Evolutionary conservation across 169 alveolate species (phyloP).

Genomic region (Cryptosporidium sp.): DNA sequence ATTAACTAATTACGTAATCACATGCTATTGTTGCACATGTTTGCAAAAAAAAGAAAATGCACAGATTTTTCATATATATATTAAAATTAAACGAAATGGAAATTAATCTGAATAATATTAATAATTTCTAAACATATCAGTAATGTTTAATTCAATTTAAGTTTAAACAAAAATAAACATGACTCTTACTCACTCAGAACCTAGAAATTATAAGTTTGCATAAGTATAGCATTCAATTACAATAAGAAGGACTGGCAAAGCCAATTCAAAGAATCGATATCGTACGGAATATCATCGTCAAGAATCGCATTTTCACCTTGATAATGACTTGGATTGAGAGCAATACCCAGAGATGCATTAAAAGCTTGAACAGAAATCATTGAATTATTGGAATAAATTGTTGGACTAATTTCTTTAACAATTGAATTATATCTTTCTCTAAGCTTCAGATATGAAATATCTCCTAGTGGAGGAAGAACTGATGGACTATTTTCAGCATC

Average conservation of each 20-base stretch:
- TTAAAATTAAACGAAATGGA: too few species aligned
- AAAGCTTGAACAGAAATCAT: slow-evolving; percentile 37
- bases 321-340: slow-evolving; percentile 52
- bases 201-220: background rate
- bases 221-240: background rate
- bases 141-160: too few species aligned
- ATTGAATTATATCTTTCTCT: slow-evolving; percentile 60
- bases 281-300: slow-evolving; percentile 42
- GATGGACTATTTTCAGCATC: slow-evolving; percentile 39
- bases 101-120: too few species aligned
- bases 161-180: background rate
- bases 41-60: background rate
- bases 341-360: slow-evolving; percentile 51
- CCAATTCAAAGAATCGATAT: slow-evolving; percentile 68
- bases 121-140: too few species aligned
- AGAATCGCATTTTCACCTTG: slow-evolving; percentile 29
- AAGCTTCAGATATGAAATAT: slow-evolving; percentile 31
- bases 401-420: slow-evolving; percentile 57
- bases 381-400: slow-evolving; percentile 27
- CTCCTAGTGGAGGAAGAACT: slow-evolving; percentile 67
- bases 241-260: slow-evolving; percentile 60
- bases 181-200: background rate
- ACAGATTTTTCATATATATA: too few species aligned
- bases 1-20: background rate
- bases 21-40: background rate